Evolutionary conservation across 1,139 yeast species (phyloP), one percentile per base, ranked within the genome.

Genomic region (Scheffersomyces titani): DNA sequence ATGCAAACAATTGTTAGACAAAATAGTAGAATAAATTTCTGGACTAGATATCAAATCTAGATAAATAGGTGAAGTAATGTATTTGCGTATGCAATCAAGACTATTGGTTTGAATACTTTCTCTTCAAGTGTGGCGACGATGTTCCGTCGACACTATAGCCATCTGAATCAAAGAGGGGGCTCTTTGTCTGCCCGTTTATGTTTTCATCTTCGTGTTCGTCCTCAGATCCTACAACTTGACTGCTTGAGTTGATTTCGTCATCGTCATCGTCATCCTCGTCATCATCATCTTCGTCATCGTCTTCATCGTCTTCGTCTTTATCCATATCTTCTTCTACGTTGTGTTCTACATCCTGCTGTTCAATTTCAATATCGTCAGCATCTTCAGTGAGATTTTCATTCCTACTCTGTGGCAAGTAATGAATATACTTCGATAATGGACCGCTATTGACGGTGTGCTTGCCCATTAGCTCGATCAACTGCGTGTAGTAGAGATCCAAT

Each of bases 401-500:
- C 30, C 49, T 52, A 22, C 51, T 56, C 30, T 59, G 54, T 11
- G 40, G 40, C 19, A 60, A 45, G 51, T 59, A 58, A 18, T 61
- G 63, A 13, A 61, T 57, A 50, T 58, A 54, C 3, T 58, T 58
- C 18, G 56, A 54, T 6, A 65, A 58, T 16, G 48, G 22, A 46
- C 19, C 48, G 48, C 48, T 46, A 7, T 46, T 46, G 3, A 30
- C 40, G 40, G 63, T 61, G 58, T 68, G 70, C 53, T 70, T 73
- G 1, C 93, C 94, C 70, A 87, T 87, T 48, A 88, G 69, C 49
- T 79, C 83, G 30, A 88, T 80, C 77, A 89, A 84, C 62, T 86
- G 88, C 47, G 71, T 71, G 63, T 88, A 89, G 63, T 88, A 88
- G 57, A 84, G 71, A 57, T 84, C 84, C 55, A 89, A 71, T 6